phyloP scores from a whole-genome alignment of 73 alveolate species.

The Stentor coeruleus region DNA sequence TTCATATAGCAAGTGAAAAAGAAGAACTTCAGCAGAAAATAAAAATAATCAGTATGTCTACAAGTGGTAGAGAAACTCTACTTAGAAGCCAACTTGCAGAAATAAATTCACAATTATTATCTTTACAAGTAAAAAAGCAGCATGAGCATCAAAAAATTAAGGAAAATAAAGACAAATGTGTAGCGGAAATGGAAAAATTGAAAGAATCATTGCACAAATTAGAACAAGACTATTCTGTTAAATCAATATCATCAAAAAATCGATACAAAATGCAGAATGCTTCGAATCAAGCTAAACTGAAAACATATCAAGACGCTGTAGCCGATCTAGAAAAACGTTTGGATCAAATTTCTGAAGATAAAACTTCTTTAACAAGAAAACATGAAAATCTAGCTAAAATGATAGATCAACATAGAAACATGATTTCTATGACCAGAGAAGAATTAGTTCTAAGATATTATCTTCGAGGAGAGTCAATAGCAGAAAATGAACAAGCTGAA shows the following conservation, averaged over 20 bases:
- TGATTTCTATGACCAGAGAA: neutral
- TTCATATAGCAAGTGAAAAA: neutral
- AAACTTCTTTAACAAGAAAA: neutral
- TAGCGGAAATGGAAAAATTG: neutral
- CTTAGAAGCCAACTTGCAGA: neutral
- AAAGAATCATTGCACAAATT: neutral
- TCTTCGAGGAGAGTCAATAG: conserved; percentile 5
- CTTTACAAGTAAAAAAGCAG: neutral
- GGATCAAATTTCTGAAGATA: neutral
- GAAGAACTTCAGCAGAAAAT: neutral
- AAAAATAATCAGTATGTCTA: neutral
- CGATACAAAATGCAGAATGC: neutral
- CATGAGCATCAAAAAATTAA: neutral
- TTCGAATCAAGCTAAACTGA: neutral
- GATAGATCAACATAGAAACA: neutral
- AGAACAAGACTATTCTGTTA: neutral
- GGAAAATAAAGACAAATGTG: neutral
- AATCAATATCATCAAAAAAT: neutral
- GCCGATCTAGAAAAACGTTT: neutral
- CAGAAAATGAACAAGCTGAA: conserved; percentile 19
- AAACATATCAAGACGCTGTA: conserved; percentile 15
- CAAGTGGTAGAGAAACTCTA: neutral
- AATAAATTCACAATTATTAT: neutral
- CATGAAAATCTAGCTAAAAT: neutral
- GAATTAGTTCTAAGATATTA: neutral